phyloP scores from a whole-genome alignment of 2,329 filamentous ascomycete genomes.

The Penicillium sp. region DNA sequence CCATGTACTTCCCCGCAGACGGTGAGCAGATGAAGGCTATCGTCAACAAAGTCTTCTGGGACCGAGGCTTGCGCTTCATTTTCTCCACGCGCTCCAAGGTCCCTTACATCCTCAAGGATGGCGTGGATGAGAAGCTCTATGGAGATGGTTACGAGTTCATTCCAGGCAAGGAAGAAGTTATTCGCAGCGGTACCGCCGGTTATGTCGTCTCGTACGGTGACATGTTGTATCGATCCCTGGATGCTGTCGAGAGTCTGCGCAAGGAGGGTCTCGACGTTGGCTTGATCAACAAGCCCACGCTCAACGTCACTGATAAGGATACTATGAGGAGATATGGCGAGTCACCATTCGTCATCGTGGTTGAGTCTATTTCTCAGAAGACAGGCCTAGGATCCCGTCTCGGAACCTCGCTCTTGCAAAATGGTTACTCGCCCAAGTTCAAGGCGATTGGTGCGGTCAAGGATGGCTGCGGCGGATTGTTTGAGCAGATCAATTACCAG shows the following conservation, averaged over 20 bases:
- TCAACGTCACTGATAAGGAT: constrained; percentile 46
- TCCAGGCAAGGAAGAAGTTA: constrained; percentile 44
- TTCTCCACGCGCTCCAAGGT: constrained; percentile 46
- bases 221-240: constrained; percentile 46
- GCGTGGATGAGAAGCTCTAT: constrained; percentile 39
- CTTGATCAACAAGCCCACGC: constrained; percentile 45
- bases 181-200: constrained; percentile 41
- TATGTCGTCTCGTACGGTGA: constrained; percentile 46
- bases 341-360: constrained; percentile 41
- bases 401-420: constrained; percentile 41
- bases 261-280: constrained; percentile 42
- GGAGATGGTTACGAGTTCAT: constrained; percentile 42
- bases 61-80: constrained; percentile 42
- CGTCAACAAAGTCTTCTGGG: constrained; percentile 43
- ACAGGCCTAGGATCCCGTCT: constrained; percentile 44
- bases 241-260: constrained; percentile 44
- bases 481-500: constrained; percentile 44
- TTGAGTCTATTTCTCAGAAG: constrained; percentile 46
- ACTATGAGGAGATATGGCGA: constrained; percentile 43
- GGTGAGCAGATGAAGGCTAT: constrained; percentile 47
- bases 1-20: constrained; percentile 46
- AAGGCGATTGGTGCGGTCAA: constrained; percentile 42
- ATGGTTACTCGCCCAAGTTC: constrained; percentile 43
- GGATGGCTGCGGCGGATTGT: constrained; percentile 45
- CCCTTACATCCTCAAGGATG: constrained; percentile 44